Evolutionary conservation across 2,329 filamentous ascomycete species (phyloP), one percentile per base, ranked within the genome.

Genomic region (Coniochaeta ligniaria): DNA sequence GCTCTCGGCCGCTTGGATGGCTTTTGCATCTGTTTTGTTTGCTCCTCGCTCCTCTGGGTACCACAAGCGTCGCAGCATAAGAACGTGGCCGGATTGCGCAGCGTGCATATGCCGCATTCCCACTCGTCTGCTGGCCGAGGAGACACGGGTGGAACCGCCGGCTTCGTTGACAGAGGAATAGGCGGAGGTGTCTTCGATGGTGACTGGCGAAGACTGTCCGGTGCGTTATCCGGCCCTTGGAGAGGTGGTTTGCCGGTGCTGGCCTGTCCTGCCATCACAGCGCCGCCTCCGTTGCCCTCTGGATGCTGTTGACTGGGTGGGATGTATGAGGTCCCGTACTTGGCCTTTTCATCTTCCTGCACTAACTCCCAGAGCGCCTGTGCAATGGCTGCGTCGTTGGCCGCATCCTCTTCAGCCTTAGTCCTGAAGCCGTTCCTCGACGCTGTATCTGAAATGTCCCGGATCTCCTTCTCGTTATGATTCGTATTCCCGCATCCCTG

Each of bases 301-400:
- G 85, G 83, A 62, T 80, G 80, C 28, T 78, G 73, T 35, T 78
- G 76, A 60, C 78, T 84, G 0, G 76, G 74, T 61, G 71, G 69
- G 59, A 83, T 77, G 67, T 86, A 81, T 17, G 75, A 79, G 59
- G 76, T 73, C n/a, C 85, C 83, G 64, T 85, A 82, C 66, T 80
- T 81, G 43, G 68, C 68, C 63, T 72, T 75, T 63, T 89, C 83
- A 63, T 96, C 92, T 70, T 96, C 87, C 69, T 96, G 89, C 28
- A 95, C 88, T 20, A 96, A 78, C 68, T 97, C 93, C 77, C 91
- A 92, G 35, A 96, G 78, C 0, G 92, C 92, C 68, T 93, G 86
- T 59, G 92, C 86, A 63, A 96, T 96, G 6, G 93, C 93, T 26
- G 84, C 81, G 60, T 96, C 91, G 67, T 96, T 96, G 3, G 92